Evolutionary conservation across 1,139 yeast genomes (phyloP), one percentile per base, ranked within the genome.

Genomic region (Protomyces gravidus): DNA sequence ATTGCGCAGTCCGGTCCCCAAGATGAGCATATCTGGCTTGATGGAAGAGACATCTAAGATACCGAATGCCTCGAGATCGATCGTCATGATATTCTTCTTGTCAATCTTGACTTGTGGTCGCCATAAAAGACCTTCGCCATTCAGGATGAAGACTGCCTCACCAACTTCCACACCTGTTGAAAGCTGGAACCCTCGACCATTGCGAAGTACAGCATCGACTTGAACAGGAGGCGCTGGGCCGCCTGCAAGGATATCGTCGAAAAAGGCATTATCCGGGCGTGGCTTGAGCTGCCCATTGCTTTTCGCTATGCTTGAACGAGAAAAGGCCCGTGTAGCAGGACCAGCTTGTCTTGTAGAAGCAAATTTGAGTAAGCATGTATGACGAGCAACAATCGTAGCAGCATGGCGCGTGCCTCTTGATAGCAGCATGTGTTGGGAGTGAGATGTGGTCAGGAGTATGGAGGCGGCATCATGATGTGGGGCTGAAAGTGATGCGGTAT

Each of bases 231-330:
- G 53, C 7, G 32, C 32, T 2, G 53, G 53, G 19, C 53, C 53
- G 5, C 53, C 59, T 11, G 59, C 59, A 32, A 55, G 42, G 49
- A 55, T 53, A 40, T 55, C 59, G n/a, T 55, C 59, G 46, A 55
- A 55, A 25, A 55, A 55, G 27, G 48, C 48, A 48, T 48, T 48
- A 23, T 53, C 58, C 27, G 58, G 58, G 11, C 58, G 36, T 6
- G 58, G 51, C 47, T 53, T 36, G 21, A 36, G 13, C 5, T 23
- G 23, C 11, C 42, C 42, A 15, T 36, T 17, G n/a, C n/a, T n/a
- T n/a, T n/a, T n/a, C n/a, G n/a, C n/a, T n/a, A n/a, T n/a, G n/a
- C n/a, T n/a, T n/a, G n/a, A n/a, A n/a, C n/a, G n/a, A n/a, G n/a
- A n/a, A n/a, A n/a, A n/a, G n/a, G n/a, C n/a, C n/a, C n/a, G n/a